These are phyloP conservation scores for Trametes hirsuta DNA, from an alignment of 1,284 basidiomycete species.

Conservation along the genomic window DNA sequence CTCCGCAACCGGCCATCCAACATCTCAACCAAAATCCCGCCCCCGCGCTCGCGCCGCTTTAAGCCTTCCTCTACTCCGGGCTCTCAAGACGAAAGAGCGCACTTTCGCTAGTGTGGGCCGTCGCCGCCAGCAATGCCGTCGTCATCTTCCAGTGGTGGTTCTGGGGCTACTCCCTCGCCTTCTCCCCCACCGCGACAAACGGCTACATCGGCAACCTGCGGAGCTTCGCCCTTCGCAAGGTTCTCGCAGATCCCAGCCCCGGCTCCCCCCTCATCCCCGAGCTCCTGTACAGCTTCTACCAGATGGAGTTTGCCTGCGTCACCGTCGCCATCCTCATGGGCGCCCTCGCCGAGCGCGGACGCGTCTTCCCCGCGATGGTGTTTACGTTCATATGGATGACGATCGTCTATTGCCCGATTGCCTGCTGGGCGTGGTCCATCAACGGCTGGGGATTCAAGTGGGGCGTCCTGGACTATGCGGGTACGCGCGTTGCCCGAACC, in stretches of 20 bases:
- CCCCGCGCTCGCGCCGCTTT: background rate
- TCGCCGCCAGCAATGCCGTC: slow-evolving; percentile 73
- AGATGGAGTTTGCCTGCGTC: slow-evolving; percentile 87
- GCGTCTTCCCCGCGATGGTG: slow-evolving; percentile 87
- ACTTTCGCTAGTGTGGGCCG: slow-evolving; percentile 70
- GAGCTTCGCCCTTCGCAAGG: slow-evolving; percentile 71
- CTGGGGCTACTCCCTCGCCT: slow-evolving; percentile 86
- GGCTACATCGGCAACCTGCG: slow-evolving; percentile 82
- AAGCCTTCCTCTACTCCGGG: slow-evolving; percentile 88
- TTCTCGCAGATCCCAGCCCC: slow-evolving; percentile 78
- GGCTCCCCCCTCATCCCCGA: slow-evolving; percentile 74
- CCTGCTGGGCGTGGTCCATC: slow-evolving; percentile 76
- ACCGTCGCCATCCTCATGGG: slow-evolving; percentile 78
- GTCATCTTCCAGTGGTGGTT: slow-evolving; percentile 91
- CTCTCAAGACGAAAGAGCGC: slow-evolving; percentile 78
- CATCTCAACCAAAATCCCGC: background rate
- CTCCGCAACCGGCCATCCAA: background rate
- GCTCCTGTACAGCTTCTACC: slow-evolving; percentile 84
- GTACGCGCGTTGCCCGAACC: slow-evolving; percentile 36
- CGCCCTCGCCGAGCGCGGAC: slow-evolving; percentile 86
- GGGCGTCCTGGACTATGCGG: slow-evolving; percentile 89
- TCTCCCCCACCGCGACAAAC: slow-evolving; percentile 75
- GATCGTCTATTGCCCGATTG: slow-evolving; percentile 81
- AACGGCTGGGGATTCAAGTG: slow-evolving; percentile 90
- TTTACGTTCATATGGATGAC: slow-evolving; percentile 90